These are phyloP conservation scores for Kodamaea lidongshanica DNA, from an alignment of 805 yeast species.

Conservation along the genomic window DNA sequence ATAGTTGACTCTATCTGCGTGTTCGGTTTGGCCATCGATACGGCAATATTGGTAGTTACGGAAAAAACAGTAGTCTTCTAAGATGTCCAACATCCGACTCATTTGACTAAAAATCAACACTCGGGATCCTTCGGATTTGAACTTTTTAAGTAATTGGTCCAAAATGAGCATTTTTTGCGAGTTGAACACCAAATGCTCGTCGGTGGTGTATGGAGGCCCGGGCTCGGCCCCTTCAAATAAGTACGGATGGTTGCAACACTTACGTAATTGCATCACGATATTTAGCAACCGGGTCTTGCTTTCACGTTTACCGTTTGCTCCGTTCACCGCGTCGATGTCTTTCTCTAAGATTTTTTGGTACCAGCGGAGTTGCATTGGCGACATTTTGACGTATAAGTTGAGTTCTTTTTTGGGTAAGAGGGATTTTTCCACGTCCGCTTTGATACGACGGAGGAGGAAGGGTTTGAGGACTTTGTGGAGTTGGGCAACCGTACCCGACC, in stretches of 20 bases:
- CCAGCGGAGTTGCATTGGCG: conserved; percentile 75
- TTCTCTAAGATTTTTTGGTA: conserved; percentile 70
- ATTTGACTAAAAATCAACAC: conserved; percentile 77
- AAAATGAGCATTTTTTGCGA: conserved; percentile 66
- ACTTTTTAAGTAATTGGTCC: conserved; percentile 58
- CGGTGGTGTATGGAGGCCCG: conserved; percentile 83
- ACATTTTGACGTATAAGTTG: conserved; percentile 68
- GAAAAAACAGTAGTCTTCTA: conserved; percentile 73
- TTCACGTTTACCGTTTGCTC: conserved; percentile 70
- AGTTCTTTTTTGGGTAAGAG: conserved; percentile 69
- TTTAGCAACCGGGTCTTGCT: conserved; percentile 69
- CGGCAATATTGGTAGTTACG: conserved; percentile 68
- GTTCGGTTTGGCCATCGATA: conserved; percentile 81
- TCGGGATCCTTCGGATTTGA: conserved; percentile 65
- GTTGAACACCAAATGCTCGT: conserved; percentile 72
- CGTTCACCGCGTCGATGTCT: conserved; percentile 80
- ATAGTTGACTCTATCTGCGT: conserved; percentile 65
- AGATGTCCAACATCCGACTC: conserved; percentile 74
- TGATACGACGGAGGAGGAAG: conserved; percentile 67
- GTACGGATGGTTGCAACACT: conserved; percentile 83
- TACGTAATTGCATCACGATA: conserved; percentile 79
- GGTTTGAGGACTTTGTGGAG: conserved; percentile 73
- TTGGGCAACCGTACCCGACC: conserved; percentile 54
- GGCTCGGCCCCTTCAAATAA: conserved; percentile 85
- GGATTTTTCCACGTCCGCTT: conserved; percentile 76